Conservation (phyloP, 2,329 filamentous ascomycete genomes). For the Botrytis paeoniae region DNA sequence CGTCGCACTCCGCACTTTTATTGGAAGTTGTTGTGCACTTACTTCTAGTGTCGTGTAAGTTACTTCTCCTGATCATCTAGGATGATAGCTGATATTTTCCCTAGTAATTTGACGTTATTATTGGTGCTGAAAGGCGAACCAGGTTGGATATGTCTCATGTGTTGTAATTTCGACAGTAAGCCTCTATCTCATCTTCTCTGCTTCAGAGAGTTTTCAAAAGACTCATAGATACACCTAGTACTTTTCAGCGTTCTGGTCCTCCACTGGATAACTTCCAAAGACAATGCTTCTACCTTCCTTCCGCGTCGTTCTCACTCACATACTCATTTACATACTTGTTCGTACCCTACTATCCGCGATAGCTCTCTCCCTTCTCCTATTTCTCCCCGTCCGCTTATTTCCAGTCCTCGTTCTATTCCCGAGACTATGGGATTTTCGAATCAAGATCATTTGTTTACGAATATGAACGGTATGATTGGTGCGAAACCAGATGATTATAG, state of each 20-base stretch:
- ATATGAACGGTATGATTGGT: no score
- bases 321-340: background rate
- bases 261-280: slow-evolving; percentile 54
- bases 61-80: background rate
- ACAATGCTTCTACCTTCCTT: slow-evolving; percentile 34
- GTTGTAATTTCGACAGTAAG: slow-evolving; percentile 61
- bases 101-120: slow-evolving; percentile 56
- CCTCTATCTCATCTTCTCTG: slow-evolving; percentile 18
- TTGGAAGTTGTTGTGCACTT: slow-evolving; percentile 56
- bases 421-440: background rate
- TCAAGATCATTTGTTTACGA: background rate
- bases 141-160: slow-evolving; percentile 64
- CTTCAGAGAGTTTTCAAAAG: background rate
- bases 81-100: background rate
- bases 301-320: background rate
- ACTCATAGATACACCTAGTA: slow-evolving; percentile 37
- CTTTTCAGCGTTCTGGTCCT: slow-evolving; percentile 60
- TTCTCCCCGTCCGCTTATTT: background rate
- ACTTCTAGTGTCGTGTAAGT: slow-evolving; percentile 55
- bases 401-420: background rate
- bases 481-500: background rate
- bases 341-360: background rate
- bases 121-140: slow-evolving; percentile 59
- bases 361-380: background rate
- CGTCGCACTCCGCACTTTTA: slow-evolving; percentile 56